A percentile compares a stretch with the other conserved stretches of the same genome.
These are phyloP conservation scores for Diospyros kaki DNA, from an alignment of 148 eudicot species.

Conservation along the genomic window DNA sequence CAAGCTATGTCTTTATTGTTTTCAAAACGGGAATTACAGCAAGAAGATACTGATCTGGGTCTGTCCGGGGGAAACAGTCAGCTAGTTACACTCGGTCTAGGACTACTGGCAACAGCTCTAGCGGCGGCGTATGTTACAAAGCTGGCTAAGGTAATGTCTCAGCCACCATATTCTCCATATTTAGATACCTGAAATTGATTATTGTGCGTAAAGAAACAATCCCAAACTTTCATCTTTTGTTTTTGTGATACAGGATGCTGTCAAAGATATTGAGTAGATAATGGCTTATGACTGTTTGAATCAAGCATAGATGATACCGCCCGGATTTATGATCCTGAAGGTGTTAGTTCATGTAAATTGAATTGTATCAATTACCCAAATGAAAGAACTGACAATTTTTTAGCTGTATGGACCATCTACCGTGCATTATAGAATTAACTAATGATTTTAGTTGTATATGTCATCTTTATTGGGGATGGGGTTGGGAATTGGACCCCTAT, in stretches of 20 bases:
- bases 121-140: slow-evolving; percentile 88
- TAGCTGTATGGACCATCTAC: background rate
- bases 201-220: background rate
- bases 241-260: slow-evolving; percentile 11
- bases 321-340: slow-evolving; percentile 3
- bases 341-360: slow-evolving; percentile 1
- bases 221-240: background rate
- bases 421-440: background rate
- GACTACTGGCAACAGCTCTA: slow-evolving; percentile 75
- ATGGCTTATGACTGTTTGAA: background rate
- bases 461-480: too few species aligned
- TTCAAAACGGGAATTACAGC: slow-evolving; percentile 38
- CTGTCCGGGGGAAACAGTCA: slow-evolving; percentile 66
- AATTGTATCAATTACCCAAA: slow-evolving; percentile 1
- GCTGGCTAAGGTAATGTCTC: slow-evolving; percentile 68
- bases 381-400: background rate
- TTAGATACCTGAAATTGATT: background rate
- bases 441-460: background rate
- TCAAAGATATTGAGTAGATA: slow-evolving; percentile 9
- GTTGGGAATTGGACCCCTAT: too few species aligned
- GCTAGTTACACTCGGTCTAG: slow-evolving; percentile 80
- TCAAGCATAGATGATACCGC: background rate
- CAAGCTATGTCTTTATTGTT: background rate
- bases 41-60: slow-evolving; percentile 73
- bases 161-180: background rate